Percentiles rank a stretch among this genome's conserved stretches.
Evolutionary conservation across 208 protist species (phyloP).

Genomic region (Wallacemonas sp.): DNA sequence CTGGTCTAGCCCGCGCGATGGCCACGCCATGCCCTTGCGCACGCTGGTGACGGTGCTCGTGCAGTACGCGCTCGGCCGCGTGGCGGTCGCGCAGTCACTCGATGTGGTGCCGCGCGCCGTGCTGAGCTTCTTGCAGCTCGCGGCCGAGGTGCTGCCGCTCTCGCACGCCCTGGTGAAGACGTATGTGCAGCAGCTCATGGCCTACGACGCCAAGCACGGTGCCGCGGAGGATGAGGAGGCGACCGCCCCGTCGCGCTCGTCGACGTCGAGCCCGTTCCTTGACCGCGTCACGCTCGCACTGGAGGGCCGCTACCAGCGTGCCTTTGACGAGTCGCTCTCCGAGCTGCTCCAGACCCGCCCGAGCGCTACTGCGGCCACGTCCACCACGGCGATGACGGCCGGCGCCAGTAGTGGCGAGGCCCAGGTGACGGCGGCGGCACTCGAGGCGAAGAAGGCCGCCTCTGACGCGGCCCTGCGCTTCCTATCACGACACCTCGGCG

Average conservation of each 20-base stretch:
- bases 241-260: neutral
- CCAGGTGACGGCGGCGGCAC: neutral
- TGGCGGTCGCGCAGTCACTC: slow-evolving; percentile 47
- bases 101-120: slow-evolving; percentile 65
- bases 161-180: slow-evolving; percentile 37
- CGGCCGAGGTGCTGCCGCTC: slow-evolving; percentile 71
- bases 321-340: slow-evolving; percentile 74
- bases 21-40: neutral
- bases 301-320: slow-evolving; percentile 64
- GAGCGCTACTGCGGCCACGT: neutral
- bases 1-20: too few relatives aligned
- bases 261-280: slow-evolving; percentile 14
- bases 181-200: slow-evolving; percentile 49
- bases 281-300: slow-evolving; percentile 48
- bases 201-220: slow-evolving; percentile 15
- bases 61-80: slow-evolving; percentile 38
- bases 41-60: slow-evolving; percentile 31
- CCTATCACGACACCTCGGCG: slow-evolving; percentile 71
- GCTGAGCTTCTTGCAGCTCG: slow-evolving; percentile 56
- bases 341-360: slow-evolving; percentile 33
- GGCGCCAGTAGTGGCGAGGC: too few relatives aligned
- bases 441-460: slow-evolving; percentile 21
- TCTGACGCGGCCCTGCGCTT: slow-evolving; percentile 41
- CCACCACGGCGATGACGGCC: neutral
- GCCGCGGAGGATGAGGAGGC: slow-evolving; percentile 20